Base-by-base conservation (phyloP, 768 basidiomycete genomes). In the Phallus indusiatus region DNA sequence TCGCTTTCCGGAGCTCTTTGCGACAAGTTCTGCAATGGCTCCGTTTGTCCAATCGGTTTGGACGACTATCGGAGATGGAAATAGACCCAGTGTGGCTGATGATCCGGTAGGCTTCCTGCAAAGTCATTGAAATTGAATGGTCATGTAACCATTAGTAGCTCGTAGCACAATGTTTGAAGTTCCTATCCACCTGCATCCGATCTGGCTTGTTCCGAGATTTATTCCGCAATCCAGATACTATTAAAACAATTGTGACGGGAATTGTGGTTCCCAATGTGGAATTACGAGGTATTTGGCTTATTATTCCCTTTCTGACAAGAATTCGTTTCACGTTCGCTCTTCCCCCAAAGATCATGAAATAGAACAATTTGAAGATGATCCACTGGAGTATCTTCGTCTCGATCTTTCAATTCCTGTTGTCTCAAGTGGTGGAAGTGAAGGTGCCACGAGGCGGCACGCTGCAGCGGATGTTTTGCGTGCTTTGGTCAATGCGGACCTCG, bases 281-380 rank as follows among this genome's bases (percentile, higher is more conserved):
- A 14, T 76, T 98, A 14, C 81, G 94, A 61, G 76, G 80, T 79
- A 56, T 59, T 55, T 17, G 28, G 17, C n/a, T 34, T 54, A 17
- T 12, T 24, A 17, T 12, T 24, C n/a, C 47, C n/a, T 9, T 48
- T 52, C 24, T 47, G 33, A 4, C 7, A 33, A 14, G 4, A 12
- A n/a, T 42, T 14, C n/a, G 4, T 42, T n/a, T 3, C 4, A 42
- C 36, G 9, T 16, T 14, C 42, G 22, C 35, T 59, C 37, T 52
- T 7, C 18, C 20, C 22, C 14, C 37, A 35, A 59, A 81, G 86
- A 88, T 42, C 88, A 92, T 64, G 94, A 97, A 58, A 79, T 90
- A 53, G 96, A 99, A 66, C 86, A 93, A 70, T 98, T 99, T 66
- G 94, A 96, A 71, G 96, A 98, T 61, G 94, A 96, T 64, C 94